Percentiles rank a stretch among this genome's conserved stretches.
phyloP scores from a whole-genome alignment of 345 rosid genomes.

The Eucalyptus virginea region DNA sequence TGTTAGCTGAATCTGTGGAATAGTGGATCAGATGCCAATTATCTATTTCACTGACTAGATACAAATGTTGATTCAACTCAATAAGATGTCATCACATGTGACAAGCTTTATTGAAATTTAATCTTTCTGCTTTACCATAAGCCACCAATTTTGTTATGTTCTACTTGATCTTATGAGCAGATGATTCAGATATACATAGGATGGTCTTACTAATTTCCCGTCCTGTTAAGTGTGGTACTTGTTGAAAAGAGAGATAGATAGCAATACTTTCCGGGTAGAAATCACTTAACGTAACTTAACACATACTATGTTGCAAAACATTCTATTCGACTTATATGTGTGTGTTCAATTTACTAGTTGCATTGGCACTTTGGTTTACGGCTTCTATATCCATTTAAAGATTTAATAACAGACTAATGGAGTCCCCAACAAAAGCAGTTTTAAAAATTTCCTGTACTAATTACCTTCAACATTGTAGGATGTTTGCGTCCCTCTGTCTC shows the following conservation, averaged over 20 bases:
- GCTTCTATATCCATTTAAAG: neutral
- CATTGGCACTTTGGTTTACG: neutral
- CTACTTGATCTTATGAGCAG: neutral
- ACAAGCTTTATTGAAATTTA: neutral
- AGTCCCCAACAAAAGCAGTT: neutral
- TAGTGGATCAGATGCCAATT: neutral
- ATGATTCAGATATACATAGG: neutral
- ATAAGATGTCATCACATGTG: neutral
- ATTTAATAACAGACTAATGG: neutral
- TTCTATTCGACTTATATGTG: neutral
- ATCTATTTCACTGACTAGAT: neutral
- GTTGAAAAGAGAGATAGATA: neutral
- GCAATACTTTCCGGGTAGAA: neutral
- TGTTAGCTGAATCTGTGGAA: neutral
- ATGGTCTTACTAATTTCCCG: neutral
- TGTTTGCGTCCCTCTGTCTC: slow-evolving; percentile 87
- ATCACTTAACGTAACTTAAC: neutral
- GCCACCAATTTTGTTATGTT: neutral
- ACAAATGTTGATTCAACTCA: neutral
- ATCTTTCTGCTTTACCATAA: neutral
- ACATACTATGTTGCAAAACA: neutral
- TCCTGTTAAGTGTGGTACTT: neutral
- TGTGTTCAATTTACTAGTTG: neutral
- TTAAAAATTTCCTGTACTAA: neutral
- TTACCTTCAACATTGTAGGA: slow-evolving; percentile 32